These are phyloP conservation scores for Lyophyllum decastes DNA, from an alignment of 768 basidiomycete genomes.

Conservation along the genomic window DNA sequence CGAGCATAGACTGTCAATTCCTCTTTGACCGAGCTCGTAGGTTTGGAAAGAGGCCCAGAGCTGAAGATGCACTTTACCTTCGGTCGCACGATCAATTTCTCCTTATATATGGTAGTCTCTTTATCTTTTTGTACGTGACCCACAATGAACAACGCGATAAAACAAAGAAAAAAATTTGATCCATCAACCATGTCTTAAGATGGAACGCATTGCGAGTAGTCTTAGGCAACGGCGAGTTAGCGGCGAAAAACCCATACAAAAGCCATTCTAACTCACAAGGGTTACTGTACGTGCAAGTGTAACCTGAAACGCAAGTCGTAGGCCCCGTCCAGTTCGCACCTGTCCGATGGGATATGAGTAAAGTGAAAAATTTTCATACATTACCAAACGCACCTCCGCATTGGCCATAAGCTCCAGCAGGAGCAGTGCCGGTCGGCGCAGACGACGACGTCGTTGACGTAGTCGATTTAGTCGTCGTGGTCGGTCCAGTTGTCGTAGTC, in stretches of 20 bases:
- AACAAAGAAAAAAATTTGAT: not conserved
- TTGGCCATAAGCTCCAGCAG: conserved; percentile 38
- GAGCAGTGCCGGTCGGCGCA: conserved; percentile 29
- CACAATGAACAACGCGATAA: not conserved
- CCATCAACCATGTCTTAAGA: conserved; percentile 18
- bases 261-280: conserved; percentile 33
- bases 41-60: conserved; percentile 29
- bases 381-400: conserved; percentile 36
- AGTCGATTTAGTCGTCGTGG: conserved; percentile 14
- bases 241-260: not conserved
- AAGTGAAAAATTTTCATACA: not conserved
- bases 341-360: conserved; percentile 1
- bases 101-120: not conserved
- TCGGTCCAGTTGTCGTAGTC: conserved; percentile 17
- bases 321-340: conserved; percentile 42
- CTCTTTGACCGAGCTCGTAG: conserved; percentile 16
- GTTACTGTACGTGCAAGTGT: conserved; percentile 37
- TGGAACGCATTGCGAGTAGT: conserved; percentile 48
- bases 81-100: too few species aligned
- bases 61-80: not conserved
- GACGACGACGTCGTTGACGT: conserved; percentile 24
- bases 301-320: conserved; percentile 38
- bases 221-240: conserved; percentile 21
- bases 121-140: not conserved
- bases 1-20: not conserved